Base-by-base conservation (phyloP, 106 monocot species). In the Allium fistulosum region DNA sequence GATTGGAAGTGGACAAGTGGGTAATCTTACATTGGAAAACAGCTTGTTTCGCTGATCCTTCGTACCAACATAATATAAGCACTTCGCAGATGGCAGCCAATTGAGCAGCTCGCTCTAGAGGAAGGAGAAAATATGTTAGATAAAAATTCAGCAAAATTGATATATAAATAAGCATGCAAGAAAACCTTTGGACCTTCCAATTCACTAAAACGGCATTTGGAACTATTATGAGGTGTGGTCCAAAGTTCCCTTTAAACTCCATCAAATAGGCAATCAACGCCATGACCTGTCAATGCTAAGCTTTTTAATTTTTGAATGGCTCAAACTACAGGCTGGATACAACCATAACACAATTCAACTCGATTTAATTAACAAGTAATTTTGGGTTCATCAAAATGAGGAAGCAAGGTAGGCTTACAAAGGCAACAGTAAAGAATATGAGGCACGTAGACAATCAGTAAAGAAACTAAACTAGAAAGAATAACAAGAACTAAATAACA, bases 161-260 rank as follows among this genome's bases (percentile, higher is more conserved):
- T 49, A 11, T 57, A 57, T 15, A 17, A 70, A 26, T 7, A 62
- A 67, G 4, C 59, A 62, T 48, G 63, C 17, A 27, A 62, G 10
- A 37, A 17, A 16, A 10, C 27, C 3, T 18, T 6, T 53, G 71
- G 11, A 96, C 97, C 92, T 97, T 97, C 97, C 97, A 97, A 74
- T 97, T 97, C 17, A 97, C 92, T 67, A 97, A 70, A 58, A 97
- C 97, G 72, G 97, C 97, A 89, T 97, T 97, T 58, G 97, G 97
- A 71, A 97, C 97, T 74, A 97, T 97, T 58, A 97, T 97, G 27
- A 97, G 89, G 77, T 97, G 97, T 7, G 97, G 97, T 11, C 97
- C 97, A 77, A 92, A 90, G 59, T 97, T 92, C 50, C 89, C 89
- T 79, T 97, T 97, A 70, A 92, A 97, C 72, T 97, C 97, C 89